These are phyloP conservation scores for Solanum dulcamara DNA, from an alignment of 257 asterid genomes.

Conservation along the genomic window DNA sequence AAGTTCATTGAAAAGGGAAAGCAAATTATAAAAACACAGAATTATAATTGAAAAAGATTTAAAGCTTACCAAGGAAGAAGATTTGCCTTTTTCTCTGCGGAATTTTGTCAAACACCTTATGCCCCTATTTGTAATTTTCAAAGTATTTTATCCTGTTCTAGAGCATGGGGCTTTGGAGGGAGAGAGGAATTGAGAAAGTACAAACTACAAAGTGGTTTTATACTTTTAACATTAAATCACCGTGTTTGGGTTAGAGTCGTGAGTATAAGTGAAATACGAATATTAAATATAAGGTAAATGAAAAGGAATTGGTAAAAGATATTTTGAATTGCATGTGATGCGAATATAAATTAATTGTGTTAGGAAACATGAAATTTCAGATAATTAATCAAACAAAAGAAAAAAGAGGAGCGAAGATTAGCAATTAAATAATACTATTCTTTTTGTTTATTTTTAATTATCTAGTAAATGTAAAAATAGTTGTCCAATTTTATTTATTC, in stretches of 20 bases:
- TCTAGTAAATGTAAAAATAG: no score
- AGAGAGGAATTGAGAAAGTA: background rate
- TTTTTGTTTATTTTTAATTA: no score
- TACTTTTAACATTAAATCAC: no score
- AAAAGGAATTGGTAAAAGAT: no score
- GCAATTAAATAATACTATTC: no score
- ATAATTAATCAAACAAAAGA: no score
- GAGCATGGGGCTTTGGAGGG: background rate
- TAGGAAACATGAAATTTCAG: background rate
- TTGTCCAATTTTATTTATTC: no score
- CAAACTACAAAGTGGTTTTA: no score
- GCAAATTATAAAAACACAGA: background rate
- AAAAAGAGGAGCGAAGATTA: no score
- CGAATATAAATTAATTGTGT: fast-evolving
- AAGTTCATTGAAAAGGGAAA: background rate
- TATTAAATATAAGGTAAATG: no score
- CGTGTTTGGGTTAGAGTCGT: background rate
- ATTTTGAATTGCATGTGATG: no score
- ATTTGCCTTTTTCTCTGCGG: background rate
- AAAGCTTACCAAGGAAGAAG: background rate
- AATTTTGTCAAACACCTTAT: background rate
- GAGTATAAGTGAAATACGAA: background rate
- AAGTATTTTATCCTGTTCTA: background rate
- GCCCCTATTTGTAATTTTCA: background rate
- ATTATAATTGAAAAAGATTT: background rate